Evolutionary conservation across 2,329 filamentous ascomycete species (phyloP).

Genomic region (Elsinoe perseae): DNA sequence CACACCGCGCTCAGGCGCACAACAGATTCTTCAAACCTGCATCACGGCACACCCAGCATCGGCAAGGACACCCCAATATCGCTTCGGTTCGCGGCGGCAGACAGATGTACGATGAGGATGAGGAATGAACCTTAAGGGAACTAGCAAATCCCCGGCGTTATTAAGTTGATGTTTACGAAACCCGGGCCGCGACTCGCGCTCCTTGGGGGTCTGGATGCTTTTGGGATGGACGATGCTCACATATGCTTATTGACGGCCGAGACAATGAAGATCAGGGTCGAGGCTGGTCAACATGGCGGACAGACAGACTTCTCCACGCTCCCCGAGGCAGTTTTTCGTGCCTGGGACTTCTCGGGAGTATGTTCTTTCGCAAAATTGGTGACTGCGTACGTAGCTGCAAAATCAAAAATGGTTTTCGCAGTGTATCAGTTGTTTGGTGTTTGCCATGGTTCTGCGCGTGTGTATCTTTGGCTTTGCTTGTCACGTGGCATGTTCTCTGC

Average conservation of each 20-base stretch:
- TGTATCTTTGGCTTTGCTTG: too few relatives aligned
- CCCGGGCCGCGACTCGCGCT: conserved; percentile 1
- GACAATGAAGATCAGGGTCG: neutral
- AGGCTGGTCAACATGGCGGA: neutral
- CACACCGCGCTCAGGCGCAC: neutral
- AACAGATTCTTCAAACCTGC: conserved; percentile 11
- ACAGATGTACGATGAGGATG: conserved; percentile 12
- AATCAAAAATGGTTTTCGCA: neutral
- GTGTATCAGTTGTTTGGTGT: neutral
- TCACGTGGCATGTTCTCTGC: too few relatives aligned
- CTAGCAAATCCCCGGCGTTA: conserved; percentile 4
- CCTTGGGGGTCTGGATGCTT: conserved; percentile 3
- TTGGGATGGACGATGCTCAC: conserved; percentile 13
- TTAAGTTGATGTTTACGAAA: conserved; percentile 1
- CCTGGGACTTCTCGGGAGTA: conserved; percentile 11
- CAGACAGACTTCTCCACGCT: conserved; percentile 13
- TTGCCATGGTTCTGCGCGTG: too few relatives aligned
- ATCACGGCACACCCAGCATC: conserved; percentile 14
- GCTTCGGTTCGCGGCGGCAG: conserved; percentile 10
- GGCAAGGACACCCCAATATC: conserved; percentile 10
- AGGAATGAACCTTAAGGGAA: conserved; percentile 7
- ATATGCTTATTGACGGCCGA: neutral
- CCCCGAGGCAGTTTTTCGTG: conserved; percentile 7
- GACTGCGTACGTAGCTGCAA: conserved; percentile 9
- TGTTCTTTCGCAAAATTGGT: conserved; percentile 5